Evolutionary conservation across 2,329 filamentous ascomycete species (phyloP).

Genomic region (Arachnomyces sp.): DNA sequence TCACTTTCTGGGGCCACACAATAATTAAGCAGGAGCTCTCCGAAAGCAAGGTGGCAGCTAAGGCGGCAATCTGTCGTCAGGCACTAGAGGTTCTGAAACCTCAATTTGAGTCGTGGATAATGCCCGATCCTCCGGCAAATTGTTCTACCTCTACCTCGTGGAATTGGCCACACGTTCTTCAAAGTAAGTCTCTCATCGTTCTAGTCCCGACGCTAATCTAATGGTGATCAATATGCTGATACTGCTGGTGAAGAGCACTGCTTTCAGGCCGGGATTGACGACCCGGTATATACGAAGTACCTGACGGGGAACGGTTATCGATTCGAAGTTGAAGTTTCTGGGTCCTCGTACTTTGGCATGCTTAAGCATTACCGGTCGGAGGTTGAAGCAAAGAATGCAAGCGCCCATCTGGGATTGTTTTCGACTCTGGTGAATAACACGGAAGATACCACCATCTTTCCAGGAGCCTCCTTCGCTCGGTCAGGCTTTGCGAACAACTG

Average conservation of each 20-base stretch:
- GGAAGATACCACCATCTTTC: slow-evolving; percentile 1
- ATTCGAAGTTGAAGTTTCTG: slow-evolving; percentile 20
- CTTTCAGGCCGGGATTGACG: slow-evolving; percentile 10
- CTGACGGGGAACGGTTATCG: slow-evolving; percentile 17
- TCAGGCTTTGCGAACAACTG: too few relatives aligned
- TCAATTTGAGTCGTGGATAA: slow-evolving; percentile 18
- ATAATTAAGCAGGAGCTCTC: slow-evolving; percentile 11
- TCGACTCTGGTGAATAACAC: slow-evolving; percentile 12
- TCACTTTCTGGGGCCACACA: slow-evolving; percentile 25
- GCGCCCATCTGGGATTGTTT: slow-evolving; percentile 23
- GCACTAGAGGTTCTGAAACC: slow-evolving; percentile 20
- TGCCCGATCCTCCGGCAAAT: slow-evolving; percentile 21
- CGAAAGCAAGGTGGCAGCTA: slow-evolving; percentile 14
- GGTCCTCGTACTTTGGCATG: slow-evolving; percentile 14
- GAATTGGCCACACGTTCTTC: slow-evolving; percentile 23
- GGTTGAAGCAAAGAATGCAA: slow-evolving; percentile 21
- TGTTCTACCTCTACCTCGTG: slow-evolving; percentile 12
- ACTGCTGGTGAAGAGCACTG: slow-evolving; percentile 17
- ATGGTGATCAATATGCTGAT: not conserved
- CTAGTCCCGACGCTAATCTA: not conserved
- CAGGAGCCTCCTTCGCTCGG: slow-evolving; percentile 2
- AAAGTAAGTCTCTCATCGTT: slow-evolving; percentile 16
- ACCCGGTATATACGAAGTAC: slow-evolving; percentile 19
- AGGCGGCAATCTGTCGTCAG: slow-evolving; percentile 19
- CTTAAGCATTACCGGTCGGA: slow-evolving; percentile 16